phyloP scores from a whole-genome alignment of 179 eudicot species.

The Heliamphora pulchella region DNA sequence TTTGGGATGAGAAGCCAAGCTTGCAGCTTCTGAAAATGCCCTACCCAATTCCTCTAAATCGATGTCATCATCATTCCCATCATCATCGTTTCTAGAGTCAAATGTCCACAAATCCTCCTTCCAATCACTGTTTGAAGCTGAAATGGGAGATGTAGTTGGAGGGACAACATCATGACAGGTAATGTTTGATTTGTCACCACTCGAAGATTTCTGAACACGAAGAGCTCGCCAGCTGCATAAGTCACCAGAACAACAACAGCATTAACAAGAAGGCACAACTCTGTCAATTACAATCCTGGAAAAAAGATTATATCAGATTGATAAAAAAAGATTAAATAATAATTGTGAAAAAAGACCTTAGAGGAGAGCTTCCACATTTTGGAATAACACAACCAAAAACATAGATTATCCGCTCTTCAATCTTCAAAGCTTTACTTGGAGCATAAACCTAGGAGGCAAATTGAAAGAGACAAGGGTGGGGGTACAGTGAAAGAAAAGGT shows the following conservation, averaged over 20 bases:
- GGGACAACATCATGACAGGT: conserved; percentile 19
- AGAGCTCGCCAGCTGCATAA: conserved; percentile 68
- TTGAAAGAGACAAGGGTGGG: background rate
- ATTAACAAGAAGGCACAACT: background rate
- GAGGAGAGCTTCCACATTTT: conserved; percentile 48
- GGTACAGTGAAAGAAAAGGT: background rate
- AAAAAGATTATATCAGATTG: background rate
- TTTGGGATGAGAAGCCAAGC: conserved; percentile 35
- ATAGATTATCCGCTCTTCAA: conserved; percentile 69
- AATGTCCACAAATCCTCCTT: conserved; percentile 44
- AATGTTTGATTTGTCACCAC: conserved; percentile 24
- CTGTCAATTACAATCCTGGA: background rate
- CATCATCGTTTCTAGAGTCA: conserved; percentile 32
- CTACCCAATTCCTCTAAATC: conserved; percentile 63
- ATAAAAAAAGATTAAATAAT: background rate
- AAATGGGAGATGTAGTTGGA: conserved; percentile 23
- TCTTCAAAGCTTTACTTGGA: conserved; percentile 40
- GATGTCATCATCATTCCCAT: conserved; percentile 37
- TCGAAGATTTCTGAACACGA: conserved; percentile 61
- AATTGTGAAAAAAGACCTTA: conserved; percentile 19
- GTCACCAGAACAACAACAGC: conserved; percentile 12
- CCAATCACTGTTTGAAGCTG: conserved; percentile 30
- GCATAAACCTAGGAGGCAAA: conserved; percentile 65
- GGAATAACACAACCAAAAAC: conserved; percentile 55
- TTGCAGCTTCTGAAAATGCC: conserved; percentile 72